phyloP scores from a whole-genome alignment of 2,329 filamentous ascomycete species.

The Coniochaeta sp. region DNA sequence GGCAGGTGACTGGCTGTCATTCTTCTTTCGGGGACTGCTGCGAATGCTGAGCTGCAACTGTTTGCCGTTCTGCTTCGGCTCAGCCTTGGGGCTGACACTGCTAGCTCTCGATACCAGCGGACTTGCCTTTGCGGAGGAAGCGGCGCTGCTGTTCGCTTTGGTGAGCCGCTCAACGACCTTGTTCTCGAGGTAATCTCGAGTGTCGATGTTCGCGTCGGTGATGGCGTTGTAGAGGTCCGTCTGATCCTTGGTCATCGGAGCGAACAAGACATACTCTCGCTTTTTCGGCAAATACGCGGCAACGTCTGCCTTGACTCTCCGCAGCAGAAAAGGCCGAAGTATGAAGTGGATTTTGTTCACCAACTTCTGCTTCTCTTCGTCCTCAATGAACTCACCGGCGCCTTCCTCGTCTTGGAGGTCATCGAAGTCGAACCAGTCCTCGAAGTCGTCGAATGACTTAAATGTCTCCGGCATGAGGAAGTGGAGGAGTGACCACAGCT shows the following conservation, averaged over 20 bases:
- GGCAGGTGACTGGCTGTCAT: background rate
- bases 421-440: constrained; percentile 95
- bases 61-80: constrained; percentile 10
- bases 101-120: constrained; percentile 30
- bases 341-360: constrained; percentile 89
- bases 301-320: constrained; percentile 88
- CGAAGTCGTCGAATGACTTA: constrained; percentile 85
- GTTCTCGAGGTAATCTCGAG: constrained; percentile 71
- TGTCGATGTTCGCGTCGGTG: constrained; percentile 48
- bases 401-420: constrained; percentile 78
- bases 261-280: constrained; percentile 91
- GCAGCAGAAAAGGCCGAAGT: constrained; percentile 80
- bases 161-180: constrained; percentile 64
- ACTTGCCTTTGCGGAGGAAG: constrained; percentile 21
- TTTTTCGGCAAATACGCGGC: constrained; percentile 90
- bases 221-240: constrained; percentile 76
- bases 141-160: constrained; percentile 36
- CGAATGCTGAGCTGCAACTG: constrained; percentile 24
- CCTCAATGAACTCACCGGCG: constrained; percentile 70
- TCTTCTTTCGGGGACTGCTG: constrained; percentile 20
- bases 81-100: constrained; percentile 18
- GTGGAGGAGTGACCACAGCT: constrained; percentile 90
- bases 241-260: constrained; percentile 84
- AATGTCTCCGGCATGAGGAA: constrained; percentile 92
- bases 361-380: constrained; percentile 68